phyloP scores from a whole-genome alignment of 352 stramenopile genomes.

The Globisporangium paddicum region DNA sequence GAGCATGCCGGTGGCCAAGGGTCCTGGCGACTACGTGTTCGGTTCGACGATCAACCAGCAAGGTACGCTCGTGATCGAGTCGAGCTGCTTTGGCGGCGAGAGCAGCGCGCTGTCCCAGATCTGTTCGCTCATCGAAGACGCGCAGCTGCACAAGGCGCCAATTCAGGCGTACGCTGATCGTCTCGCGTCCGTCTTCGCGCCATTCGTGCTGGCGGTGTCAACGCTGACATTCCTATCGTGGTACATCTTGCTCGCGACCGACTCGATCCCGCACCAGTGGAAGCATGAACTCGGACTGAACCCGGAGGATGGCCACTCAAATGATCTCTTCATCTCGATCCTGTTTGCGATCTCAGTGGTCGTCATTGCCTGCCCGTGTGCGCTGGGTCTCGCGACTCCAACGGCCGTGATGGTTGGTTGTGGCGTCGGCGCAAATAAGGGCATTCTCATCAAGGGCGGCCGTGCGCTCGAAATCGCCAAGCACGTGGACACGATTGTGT shows the following conservation, averaged over 20 bases:
- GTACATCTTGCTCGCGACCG: constrained; percentile 40
- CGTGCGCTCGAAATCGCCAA: constrained; percentile 72
- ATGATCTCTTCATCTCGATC: constrained; percentile 69
- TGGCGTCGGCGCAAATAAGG: constrained; percentile 78
- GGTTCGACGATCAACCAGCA: constrained; percentile 82
- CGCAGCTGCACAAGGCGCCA: constrained; percentile 83
- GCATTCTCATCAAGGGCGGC: constrained; percentile 89
- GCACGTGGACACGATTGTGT: constrained; percentile 87
- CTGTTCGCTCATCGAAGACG: constrained; percentile 82
- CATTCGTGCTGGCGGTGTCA: constrained; percentile 56
- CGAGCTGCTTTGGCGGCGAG: constrained; percentile 63
- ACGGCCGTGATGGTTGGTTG: constrained; percentile 89
- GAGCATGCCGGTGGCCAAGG: constrained; percentile 85
- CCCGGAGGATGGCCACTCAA: constrained; percentile 39
- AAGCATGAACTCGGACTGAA: constrained; percentile 47
- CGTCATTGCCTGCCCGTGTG: constrained; percentile 86
- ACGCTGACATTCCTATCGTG: constrained; percentile 62
- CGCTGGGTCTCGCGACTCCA: constrained; percentile 75
- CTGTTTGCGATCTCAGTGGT: constrained; percentile 88
- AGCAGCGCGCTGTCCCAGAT: constrained; percentile 72
- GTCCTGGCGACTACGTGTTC: constrained; percentile 71
- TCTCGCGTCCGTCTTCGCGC: constrained; percentile 58
- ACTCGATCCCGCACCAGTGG: constrained; percentile 47
- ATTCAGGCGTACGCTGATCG: constrained; percentile 85
- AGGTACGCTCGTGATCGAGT: constrained; percentile 84